Evolutionary conservation across 768 basidiomycete genomes (phyloP).

Genomic region (Tulasnella sp.): DNA sequence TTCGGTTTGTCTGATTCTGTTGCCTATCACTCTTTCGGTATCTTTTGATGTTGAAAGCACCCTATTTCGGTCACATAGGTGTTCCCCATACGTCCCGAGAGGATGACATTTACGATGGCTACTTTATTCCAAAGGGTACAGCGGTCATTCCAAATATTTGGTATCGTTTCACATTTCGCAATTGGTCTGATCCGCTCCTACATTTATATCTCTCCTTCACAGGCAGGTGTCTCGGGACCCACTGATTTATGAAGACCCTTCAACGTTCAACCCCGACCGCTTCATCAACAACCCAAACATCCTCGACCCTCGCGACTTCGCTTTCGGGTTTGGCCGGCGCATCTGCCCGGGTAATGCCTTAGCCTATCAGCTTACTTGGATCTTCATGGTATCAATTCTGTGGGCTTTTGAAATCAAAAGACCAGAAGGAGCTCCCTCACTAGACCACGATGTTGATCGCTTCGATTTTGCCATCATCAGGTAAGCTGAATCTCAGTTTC

Average conservation of each 20-base stretch:
- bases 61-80: not conserved
- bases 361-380: not conserved
- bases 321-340: slow-evolving; percentile 1
- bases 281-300: not conserved
- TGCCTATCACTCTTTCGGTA: not conserved
- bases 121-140: not conserved
- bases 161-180: not conserved
- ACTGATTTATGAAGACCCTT: not conserved
- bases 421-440: not conserved
- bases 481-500: not conserved
- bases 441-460: not conserved
- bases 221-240: not conserved
- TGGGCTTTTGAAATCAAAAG: not conserved
- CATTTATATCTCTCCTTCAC: not conserved
- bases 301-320: not conserved
- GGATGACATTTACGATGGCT: not conserved
- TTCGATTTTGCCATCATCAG: not conserved
- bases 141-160: not conserved
- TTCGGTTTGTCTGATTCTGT: not conserved
- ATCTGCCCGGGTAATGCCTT: slow-evolving; percentile 5
- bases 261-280: not conserved
- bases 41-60: not conserved
- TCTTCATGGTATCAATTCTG: not conserved
- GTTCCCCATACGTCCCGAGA: not conserved
- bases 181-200: not conserved